Evolutionary conservation across 257 asterid genomes (phyloP).

Genomic region (Penstemon davidsonii): DNA sequence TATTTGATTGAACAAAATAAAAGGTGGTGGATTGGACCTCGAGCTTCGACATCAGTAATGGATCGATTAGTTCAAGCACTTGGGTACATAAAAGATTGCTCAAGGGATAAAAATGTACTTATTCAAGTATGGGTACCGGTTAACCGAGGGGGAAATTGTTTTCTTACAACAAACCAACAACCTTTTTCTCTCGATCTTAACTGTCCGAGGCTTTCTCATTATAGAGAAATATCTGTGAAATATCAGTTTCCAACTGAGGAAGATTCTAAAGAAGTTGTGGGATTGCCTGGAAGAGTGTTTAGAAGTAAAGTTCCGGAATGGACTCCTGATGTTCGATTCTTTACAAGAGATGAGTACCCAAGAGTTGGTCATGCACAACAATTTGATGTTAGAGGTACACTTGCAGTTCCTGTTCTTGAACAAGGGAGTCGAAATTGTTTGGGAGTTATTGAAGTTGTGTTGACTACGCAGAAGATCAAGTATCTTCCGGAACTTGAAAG

Average conservation of each 20-base stretch:
- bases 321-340: constrained; percentile 91
- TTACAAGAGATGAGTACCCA: constrained; percentile 72
- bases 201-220: constrained; percentile 67
- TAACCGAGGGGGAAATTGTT: constrained; percentile 56
- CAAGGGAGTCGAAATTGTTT: constrained; percentile 72
- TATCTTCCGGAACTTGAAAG: constrained; percentile 78
- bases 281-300: constrained; percentile 91
- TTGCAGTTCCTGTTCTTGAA: constrained; percentile 89
- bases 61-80: constrained; percentile 70
- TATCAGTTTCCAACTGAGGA: constrained; percentile 77
- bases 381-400: constrained; percentile 78
- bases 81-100: constrained; percentile 50
- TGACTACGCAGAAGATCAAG: constrained; percentile 78
- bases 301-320: constrained; percentile 80
- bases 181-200: constrained; percentile 59
- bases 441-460: constrained; percentile 88
- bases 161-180: constrained; percentile 65
- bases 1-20: constrained; percentile 37
- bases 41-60: constrained; percentile 57
- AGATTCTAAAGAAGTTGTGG: constrained; percentile 58
- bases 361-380: constrained; percentile 74
- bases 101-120: constrained; percentile 56
- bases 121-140: constrained; percentile 94
- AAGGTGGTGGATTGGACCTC: constrained; percentile 77
- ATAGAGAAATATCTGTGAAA: constrained; percentile 67